A percentile compares a stretch with the other conserved stretches of the same genome.
Conservation (phyloP, 257 asterid genomes). For the Solanum pinnatisectum region DNA sequence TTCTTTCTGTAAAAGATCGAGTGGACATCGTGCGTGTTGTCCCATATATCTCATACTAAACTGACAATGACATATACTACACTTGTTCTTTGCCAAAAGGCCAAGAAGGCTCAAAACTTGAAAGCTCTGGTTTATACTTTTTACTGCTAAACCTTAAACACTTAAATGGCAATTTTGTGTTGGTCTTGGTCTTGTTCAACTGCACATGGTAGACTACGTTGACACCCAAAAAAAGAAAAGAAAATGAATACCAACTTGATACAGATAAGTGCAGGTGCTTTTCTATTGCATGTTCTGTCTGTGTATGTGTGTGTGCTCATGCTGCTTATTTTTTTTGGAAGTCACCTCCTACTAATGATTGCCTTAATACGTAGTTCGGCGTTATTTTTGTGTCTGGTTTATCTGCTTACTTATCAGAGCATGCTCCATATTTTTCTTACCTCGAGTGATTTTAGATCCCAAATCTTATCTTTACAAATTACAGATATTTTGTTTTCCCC, state of each 20-base stretch:
- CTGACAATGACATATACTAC: background rate
- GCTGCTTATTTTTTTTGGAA: background rate
- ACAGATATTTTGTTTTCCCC: background rate
- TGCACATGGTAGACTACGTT: background rate
- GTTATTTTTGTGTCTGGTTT: background rate
- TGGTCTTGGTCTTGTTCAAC: background rate
- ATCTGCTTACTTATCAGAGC: background rate
- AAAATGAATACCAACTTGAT: background rate
- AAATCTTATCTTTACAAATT: background rate
- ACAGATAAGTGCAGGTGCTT: background rate
- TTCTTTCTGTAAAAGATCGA: too few species aligned
- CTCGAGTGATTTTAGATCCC: background rate
- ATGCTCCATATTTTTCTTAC: background rate
- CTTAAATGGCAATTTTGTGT: background rate
- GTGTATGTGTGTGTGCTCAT: background rate
- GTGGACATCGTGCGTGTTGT: background rate
- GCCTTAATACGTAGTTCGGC: background rate
- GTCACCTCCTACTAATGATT: background rate
- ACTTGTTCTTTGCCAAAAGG: background rate
- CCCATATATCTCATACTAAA: background rate
- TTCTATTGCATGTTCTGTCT: background rate
- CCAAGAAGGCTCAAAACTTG: background rate
- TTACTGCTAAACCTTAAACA: background rate
- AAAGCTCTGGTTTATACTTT: background rate
- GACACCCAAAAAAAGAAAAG: background rate